Evolutionary conservation across 2,329 filamentous ascomycete genomes (phyloP), one percentile per base, ranked within the genome.

Genomic region (Bipolaris victoriae): DNA sequence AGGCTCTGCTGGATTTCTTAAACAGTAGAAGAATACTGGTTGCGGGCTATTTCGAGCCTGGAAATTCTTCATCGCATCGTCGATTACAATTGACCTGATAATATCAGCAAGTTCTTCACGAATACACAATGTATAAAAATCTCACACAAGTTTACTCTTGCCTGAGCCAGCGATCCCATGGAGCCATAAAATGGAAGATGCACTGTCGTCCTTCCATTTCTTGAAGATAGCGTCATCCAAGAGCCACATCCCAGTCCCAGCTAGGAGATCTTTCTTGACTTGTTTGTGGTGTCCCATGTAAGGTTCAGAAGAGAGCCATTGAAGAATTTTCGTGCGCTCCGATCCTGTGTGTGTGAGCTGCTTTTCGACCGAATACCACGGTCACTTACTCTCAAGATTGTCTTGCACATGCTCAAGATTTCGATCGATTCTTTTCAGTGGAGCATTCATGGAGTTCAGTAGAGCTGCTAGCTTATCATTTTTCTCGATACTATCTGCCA

Each of bases 131-230:
- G 43, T 13, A 56, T 57, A 48, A 53, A 49, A 39, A 60, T 57
- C 62, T 53, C 73, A 69, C 64, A 69, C 57, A 22, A 75, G 63
- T 52, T 73, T 74, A 58, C 62, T 77, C 56, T 77, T 75, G 3
- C 72, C 67, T 49, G 66, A 73, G 20, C 72, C 73, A 18, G 65
- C 66, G 52, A 71, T 72, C 2, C 75, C 71, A 62, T 74, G 67
- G 7, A 77, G 66, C 73, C 69, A 76, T 26, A 77, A 55, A 11
- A 76, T 68, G 7, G 69, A 72, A 15, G 66, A 76, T n/a, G 49
- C 56, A 58, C 68, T 73, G 20, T 64, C 56, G 24, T 68, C 54
- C 31, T 66, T 64, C 72, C 68, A 76, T 48, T 65, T 50, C 24
- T 49, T 49, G 48, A 72, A 75, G 26, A 61, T 9, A 37, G 52